phyloP scores from a whole-genome alignment of 805 yeast genomes.

The Saccharomycopsis amapae region DNA sequence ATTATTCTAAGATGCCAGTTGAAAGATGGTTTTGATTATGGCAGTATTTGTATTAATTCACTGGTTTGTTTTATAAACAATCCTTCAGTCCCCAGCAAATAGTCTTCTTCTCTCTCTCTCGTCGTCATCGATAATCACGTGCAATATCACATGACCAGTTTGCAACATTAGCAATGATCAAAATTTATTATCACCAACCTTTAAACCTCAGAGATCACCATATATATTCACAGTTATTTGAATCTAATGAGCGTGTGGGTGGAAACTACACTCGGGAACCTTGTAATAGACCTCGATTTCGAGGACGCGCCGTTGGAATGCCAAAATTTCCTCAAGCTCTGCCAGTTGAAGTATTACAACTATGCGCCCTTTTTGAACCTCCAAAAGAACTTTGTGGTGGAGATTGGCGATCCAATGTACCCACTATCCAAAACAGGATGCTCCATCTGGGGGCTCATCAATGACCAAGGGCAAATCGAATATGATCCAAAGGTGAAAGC shows the following conservation, averaged over 20 bases:
- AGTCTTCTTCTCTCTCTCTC: too few species aligned
- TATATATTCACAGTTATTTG: too few species aligned
- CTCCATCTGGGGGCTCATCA: conserved; percentile 11
- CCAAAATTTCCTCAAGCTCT: conserved; percentile 45
- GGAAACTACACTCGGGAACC: conserved; percentile 37
- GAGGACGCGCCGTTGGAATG: conserved; percentile 34
- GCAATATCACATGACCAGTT: too few species aligned
- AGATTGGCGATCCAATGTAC: conserved; percentile 43
- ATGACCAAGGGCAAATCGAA: neutral
- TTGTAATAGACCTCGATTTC: conserved; percentile 42
- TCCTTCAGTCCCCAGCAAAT: too few species aligned
- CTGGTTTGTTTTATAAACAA: too few species aligned
- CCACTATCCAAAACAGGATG: conserved; percentile 27
- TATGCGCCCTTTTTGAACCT: conserved; percentile 44
- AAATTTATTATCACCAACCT: too few species aligned
- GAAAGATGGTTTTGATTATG: too few species aligned
- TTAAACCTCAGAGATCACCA: too few species aligned
- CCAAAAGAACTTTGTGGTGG: conserved; percentile 33
- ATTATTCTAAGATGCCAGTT: too few species aligned
- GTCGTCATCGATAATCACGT: too few species aligned
- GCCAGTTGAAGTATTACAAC: conserved; percentile 45
- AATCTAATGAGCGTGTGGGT: conserved; percentile 38
- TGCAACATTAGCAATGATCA: too few species aligned
- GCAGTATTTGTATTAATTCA: too few species aligned
- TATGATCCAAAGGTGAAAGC: neutral